These are phyloP conservation scores for Centaurea solstitialis DNA, from an alignment of 129 eudicot species.

Conservation along the genomic window DNA sequence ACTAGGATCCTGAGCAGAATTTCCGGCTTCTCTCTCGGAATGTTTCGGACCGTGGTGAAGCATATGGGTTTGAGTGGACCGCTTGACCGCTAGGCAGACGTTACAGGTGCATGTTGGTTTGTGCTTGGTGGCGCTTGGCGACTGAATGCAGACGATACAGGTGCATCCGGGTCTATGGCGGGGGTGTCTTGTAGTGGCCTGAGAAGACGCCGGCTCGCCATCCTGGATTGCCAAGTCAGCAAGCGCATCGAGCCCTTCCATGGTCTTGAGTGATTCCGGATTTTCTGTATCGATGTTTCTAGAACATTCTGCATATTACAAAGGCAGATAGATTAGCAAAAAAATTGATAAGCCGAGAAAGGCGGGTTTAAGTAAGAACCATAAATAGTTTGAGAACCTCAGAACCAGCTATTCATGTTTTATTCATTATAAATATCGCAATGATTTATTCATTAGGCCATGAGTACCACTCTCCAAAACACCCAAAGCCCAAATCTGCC, in stretches of 20 bases:
- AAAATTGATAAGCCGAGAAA: background rate
- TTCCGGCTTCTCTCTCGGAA: slow-evolving; percentile 42
- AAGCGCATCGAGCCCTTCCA: slow-evolving; percentile 52
- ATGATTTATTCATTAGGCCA: too few relatives aligned
- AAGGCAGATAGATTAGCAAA: background rate
- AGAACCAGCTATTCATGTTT: background rate
- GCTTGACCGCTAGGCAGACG: slow-evolving; percentile 49
- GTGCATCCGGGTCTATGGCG: slow-evolving; percentile 71
- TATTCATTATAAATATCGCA: background rate
- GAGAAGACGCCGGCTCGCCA: slow-evolving; percentile 39
- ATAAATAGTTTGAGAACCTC: background rate
- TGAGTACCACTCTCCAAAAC: too few relatives aligned
- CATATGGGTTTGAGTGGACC: slow-evolving; percentile 43
- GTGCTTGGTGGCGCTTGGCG: slow-evolving; percentile 65
- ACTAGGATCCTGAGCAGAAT: slow-evolving; percentile 10
- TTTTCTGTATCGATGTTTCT: slow-evolving; percentile 32
- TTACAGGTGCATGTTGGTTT: slow-evolving; percentile 49
- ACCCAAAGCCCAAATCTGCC: too few relatives aligned
- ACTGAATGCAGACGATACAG: slow-evolving; percentile 71
- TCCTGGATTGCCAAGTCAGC: slow-evolving; percentile 53
- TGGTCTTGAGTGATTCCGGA: slow-evolving; percentile 28
- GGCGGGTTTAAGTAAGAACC: background rate
- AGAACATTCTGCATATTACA: slow-evolving; percentile 32
- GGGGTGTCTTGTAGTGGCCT: slow-evolving; percentile 59
- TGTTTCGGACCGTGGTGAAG: slow-evolving; percentile 41